These are phyloP conservation scores for Podospora pseudoanserina DNA, from an alignment of 495 filamentous ascomycete species.

Conservation along the genomic window DNA sequence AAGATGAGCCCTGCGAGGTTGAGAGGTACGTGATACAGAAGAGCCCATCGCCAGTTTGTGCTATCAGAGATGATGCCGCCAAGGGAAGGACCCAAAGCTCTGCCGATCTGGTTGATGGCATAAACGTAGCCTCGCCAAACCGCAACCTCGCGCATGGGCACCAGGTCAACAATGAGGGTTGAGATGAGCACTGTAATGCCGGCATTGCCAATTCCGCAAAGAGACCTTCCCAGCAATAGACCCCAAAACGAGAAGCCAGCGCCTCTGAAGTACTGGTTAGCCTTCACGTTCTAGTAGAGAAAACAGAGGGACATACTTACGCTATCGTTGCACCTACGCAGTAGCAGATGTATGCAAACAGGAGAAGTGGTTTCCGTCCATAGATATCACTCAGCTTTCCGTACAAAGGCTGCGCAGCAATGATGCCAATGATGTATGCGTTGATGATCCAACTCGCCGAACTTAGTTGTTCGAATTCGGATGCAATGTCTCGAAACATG, in stretches of 20 bases:
- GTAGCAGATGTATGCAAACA: slow-evolving; percentile 12
- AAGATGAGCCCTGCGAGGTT: slow-evolving; percentile 11
- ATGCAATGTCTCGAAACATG: slow-evolving; percentile 22
- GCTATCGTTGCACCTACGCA: slow-evolving; percentile 11
- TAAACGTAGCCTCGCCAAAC: slow-evolving; percentile 23
- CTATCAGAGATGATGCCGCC: slow-evolving; percentile 17
- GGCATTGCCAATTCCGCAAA: slow-evolving; percentile 19
- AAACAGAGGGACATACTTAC: slow-evolving; percentile 2
- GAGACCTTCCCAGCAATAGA: slow-evolving; percentile 13
- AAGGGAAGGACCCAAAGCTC: slow-evolving; percentile 17
- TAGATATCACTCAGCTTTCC: slow-evolving; percentile 23
- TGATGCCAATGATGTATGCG: slow-evolving; percentile 18
- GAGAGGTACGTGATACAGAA: slow-evolving; percentile 18
- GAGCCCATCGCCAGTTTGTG: slow-evolving; percentile 18
- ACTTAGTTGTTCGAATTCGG: slow-evolving; percentile 17
- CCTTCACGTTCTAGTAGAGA: background rate
- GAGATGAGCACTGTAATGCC: slow-evolving; percentile 23
- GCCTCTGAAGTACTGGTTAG: slow-evolving; percentile 3
- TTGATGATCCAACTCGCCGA: slow-evolving; percentile 23
- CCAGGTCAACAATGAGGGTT: slow-evolving; percentile 20
- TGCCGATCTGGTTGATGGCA: slow-evolving; percentile 19
- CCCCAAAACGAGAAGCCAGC: slow-evolving; percentile 16
- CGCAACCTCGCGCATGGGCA: slow-evolving; percentile 21
- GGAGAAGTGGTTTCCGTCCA: slow-evolving; percentile 20
- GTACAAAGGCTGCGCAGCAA: slow-evolving; percentile 18